Conservation (phyloP, 176 grass and related monocot species). For the Stipa capillata region DNA sequence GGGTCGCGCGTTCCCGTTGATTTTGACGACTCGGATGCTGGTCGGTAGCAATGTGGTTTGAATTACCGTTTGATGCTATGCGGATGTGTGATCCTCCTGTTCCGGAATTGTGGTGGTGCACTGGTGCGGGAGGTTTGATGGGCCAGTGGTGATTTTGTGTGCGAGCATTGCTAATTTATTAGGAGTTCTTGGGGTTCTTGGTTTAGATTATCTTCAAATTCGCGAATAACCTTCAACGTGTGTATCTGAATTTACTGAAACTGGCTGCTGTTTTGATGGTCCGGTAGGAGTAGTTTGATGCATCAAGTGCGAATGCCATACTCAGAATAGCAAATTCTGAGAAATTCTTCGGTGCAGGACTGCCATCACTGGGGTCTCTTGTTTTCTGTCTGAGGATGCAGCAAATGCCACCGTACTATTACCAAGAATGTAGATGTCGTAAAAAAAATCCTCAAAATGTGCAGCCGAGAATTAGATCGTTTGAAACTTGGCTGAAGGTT, state of each 20-base stretch:
- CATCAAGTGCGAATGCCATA: background rate
- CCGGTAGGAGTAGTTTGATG: background rate
- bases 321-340: background rate
- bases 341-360: background rate
- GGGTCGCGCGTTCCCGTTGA: background rate
- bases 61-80: background rate
- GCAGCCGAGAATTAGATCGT: background rate
- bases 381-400: background rate
- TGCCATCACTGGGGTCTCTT: background rate
- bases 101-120: background rate
- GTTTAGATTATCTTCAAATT: background rate
- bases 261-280: background rate
- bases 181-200: background rate
- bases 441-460: background rate
- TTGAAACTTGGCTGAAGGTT: background rate
- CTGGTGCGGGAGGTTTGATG: background rate
- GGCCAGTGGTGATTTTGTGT: background rate
- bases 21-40: background rate
- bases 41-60: conserved; percentile 13
- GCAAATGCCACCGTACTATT: background rate
- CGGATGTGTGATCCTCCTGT: conserved; percentile 6
- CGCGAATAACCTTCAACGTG: background rate
- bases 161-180: background rate
- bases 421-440: background rate
- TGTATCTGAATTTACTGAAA: background rate